A percentile compares a stretch with the other conserved stretches of the same genome.
phyloP scores from a whole-genome alignment of 2,329 filamentous ascomycete genomes.

The Hymenoscyphus albidus region DNA sequence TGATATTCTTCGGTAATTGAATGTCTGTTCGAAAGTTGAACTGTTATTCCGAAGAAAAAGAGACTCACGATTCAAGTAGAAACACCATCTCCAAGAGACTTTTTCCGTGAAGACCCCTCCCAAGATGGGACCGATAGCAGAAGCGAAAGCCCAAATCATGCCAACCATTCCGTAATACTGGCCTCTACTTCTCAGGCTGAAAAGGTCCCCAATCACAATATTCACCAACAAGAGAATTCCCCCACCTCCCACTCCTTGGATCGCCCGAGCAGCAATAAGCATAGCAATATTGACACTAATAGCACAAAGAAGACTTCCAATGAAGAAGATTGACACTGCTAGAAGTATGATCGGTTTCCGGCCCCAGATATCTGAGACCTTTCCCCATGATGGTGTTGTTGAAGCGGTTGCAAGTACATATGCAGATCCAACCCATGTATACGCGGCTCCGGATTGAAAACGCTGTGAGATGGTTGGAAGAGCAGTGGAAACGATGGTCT shows the following conservation, averaged over 20 bases:
- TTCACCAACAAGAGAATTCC: constrained; percentile 51
- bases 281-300: constrained; percentile 43
- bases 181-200: constrained; percentile 43
- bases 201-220: constrained; percentile 51
- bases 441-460: constrained; percentile 48
- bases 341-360: constrained; percentile 50
- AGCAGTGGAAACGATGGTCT: constrained; percentile 58
- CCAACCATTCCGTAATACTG: constrained; percentile 60
- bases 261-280: constrained; percentile 43
- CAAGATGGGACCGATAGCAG: constrained; percentile 59
- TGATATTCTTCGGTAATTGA: background rate
- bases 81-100: constrained; percentile 36
- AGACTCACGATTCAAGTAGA: background rate
- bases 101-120: constrained; percentile 63
- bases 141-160: constrained; percentile 56
- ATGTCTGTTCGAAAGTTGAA: constrained; percentile 9
- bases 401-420: constrained; percentile 69
- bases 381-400: constrained; percentile 62
- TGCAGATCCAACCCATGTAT: constrained; percentile 73
- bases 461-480: constrained; percentile 55
- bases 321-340: constrained; percentile 48
- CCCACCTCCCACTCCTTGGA: constrained; percentile 49
- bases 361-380: constrained; percentile 55
- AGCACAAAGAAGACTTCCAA: constrained; percentile 48
- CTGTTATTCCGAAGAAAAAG: too few relatives aligned